phyloP scores from a whole-genome alignment of 768 basidiomycete species.

The Cystobasidium ongulense region DNA sequence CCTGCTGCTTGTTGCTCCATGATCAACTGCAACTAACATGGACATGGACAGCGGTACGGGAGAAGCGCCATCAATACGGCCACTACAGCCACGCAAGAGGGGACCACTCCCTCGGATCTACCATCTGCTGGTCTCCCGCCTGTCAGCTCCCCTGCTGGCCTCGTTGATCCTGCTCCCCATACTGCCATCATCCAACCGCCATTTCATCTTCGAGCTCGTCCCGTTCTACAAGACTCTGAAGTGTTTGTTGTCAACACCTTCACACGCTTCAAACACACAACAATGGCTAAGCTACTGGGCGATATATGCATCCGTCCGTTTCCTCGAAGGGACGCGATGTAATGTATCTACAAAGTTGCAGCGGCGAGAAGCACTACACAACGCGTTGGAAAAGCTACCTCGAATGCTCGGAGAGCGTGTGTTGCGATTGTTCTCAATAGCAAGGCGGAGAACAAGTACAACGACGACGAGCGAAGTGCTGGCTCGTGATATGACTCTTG shows the following conservation, averaged over 20 bases:
- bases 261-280: neutral
- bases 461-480: neutral
- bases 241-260: neutral
- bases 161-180: neutral
- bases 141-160: neutral
- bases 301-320: neutral
- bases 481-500: conserved; percentile 7
- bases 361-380: neutral
- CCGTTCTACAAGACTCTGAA: neutral
- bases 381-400: neutral
- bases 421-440: neutral
- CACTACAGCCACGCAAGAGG: neutral
- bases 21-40: neutral
- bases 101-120: neutral
- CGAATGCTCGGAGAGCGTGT: neutral
- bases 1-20: neutral
- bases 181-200: neutral
- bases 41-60: neutral
- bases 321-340: conserved; percentile 5
- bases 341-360: neutral
- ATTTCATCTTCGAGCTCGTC: neutral
- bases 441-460: neutral
- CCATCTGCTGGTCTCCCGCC: neutral
- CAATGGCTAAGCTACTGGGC: conserved; percentile 27
- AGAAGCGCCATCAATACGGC: neutral